These are phyloP conservation scores for Babesia divergens DNA, from an alignment of 169 alveolate species.

Conservation along the genomic window DNA sequence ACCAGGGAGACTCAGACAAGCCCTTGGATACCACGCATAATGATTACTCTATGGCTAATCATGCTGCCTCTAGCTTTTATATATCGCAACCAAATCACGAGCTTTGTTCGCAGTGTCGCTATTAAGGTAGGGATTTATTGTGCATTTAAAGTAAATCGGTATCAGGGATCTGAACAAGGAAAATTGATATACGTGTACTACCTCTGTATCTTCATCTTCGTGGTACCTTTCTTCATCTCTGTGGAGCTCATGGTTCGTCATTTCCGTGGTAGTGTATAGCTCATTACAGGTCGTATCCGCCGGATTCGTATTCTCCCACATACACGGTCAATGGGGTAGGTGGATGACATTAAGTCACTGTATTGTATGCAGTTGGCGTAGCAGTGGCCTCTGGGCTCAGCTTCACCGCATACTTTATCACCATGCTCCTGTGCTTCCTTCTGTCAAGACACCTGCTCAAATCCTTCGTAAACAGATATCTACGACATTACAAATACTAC, in stretches of 20 bases:
- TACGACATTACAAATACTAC: conserved; percentile 46
- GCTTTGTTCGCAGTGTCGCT: conserved; percentile 33
- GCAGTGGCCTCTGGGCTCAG: conserved; percentile 7
- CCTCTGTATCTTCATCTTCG: conserved; percentile 18
- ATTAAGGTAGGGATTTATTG: conserved; percentile 7
- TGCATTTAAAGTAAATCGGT: background rate
- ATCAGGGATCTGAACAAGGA: conserved; percentile 54
- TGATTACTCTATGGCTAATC: conserved; percentile 31
- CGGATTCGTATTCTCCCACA: conserved; percentile 55
- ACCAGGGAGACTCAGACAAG: background rate
- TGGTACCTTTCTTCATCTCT: conserved; percentile 44
- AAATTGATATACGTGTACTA: conserved; percentile 34
- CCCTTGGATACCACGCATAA: conserved; percentile 14
- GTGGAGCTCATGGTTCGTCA: conserved; percentile 38
- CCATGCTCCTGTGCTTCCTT: conserved; percentile 53
- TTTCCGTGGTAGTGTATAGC: background rate
- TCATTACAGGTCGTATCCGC: conserved; percentile 33
- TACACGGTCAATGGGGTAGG: conserved; percentile 43
- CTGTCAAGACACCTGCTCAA: conserved; percentile 47
- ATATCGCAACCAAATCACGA: conserved; percentile 53
- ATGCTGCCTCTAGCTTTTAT: conserved; percentile 26
- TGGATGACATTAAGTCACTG: background rate
- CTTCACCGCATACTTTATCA: conserved; percentile 46
- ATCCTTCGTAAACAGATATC: conserved; percentile 8
- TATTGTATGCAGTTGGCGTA: conserved; percentile 32